A percentile compares a stretch with the other conserved stretches of the same genome.
These are phyloP conservation scores for Porcisia hertigi DNA, from an alignment of 208 protist species.

Conservation along the genomic window DNA sequence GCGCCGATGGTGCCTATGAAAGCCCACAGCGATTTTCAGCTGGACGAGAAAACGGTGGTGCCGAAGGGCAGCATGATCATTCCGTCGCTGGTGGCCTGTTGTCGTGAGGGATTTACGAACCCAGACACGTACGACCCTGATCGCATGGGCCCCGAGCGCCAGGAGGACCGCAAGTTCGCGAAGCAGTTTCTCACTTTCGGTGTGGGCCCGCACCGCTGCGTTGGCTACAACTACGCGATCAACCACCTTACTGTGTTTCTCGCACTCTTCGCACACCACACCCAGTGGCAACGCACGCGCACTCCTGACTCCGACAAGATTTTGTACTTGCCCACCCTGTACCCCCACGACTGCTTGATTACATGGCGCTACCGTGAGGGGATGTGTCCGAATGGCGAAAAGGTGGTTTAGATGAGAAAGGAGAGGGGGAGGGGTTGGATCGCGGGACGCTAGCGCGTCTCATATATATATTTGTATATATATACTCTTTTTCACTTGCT, in stretches of 20 bases:
- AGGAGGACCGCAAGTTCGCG: conserved; percentile 87
- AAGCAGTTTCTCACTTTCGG: conserved; percentile 94
- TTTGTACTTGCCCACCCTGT: conserved; percentile 91
- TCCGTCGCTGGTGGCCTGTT: conserved; percentile 89
- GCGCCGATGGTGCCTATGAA: conserved; percentile 88
- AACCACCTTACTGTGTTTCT: conserved; percentile 93
- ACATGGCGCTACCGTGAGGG: conserved; percentile 68
- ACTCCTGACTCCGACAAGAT: conserved; percentile 91
- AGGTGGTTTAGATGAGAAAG: conserved; percentile 12
- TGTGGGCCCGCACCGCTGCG: conserved; percentile 90
- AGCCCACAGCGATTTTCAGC: conserved; percentile 73
- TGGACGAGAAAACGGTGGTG: conserved; percentile 80
- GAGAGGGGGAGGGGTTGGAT: not conserved
- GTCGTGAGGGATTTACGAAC: conserved; percentile 90
- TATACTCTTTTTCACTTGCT: no score
- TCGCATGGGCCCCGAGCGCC: conserved; percentile 86
- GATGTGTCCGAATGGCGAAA: conserved; percentile 26
- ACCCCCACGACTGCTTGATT: conserved; percentile 88
- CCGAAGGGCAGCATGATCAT: conserved; percentile 92
- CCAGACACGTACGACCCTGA: conserved; percentile 93
- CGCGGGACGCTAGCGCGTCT: not conserved
- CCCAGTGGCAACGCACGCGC: conserved; percentile 77
- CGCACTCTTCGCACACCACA: conserved; percentile 65
- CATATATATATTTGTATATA: no score
- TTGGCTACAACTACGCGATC: conserved; percentile 94